Evolutionary conservation across 139 green algal species (phyloP).

Genomic region (Coelastrella sp.): DNA sequence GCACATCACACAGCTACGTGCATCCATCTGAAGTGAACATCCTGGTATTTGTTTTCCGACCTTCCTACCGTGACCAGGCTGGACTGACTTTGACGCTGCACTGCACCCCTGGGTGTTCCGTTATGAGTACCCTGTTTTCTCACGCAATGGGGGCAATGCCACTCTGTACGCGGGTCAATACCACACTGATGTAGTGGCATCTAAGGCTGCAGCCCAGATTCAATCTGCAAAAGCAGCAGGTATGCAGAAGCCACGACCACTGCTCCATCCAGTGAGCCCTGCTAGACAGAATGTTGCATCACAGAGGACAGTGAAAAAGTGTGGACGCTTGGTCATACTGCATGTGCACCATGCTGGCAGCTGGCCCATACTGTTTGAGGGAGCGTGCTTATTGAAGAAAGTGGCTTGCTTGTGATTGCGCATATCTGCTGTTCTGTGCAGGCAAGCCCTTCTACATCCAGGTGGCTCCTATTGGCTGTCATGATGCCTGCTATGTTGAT

Average conservation of each 20-base stretch:
- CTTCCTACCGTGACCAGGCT: not conserved
- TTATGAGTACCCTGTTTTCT: constrained; percentile 17
- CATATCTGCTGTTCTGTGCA: not conserved
- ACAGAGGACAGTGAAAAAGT: no score
- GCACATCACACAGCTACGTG: not conserved
- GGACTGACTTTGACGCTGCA: constrained; percentile 32
- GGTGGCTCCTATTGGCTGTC: constrained; percentile 13
- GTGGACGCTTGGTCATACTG: no score
- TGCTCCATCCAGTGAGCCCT: not conserved
- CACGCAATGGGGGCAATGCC: constrained; percentile 5
- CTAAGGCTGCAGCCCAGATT: constrained; percentile 23
- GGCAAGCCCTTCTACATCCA: constrained; percentile 31
- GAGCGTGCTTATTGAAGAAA: no score
- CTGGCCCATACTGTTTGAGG: no score
- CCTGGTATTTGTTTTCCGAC: not conserved
- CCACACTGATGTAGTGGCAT: constrained; percentile 30
- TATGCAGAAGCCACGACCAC: not conserved
- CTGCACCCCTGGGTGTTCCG: constrained; percentile 20
- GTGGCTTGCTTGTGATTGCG: no score
- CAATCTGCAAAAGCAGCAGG: constrained; percentile 18
- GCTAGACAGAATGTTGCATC: not conserved
- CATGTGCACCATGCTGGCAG: no score
- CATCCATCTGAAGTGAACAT: not conserved
- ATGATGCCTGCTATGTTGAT: constrained; percentile 27
- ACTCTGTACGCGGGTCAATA: constrained; percentile 20